phyloP scores from a whole-genome alignment of 768 basidiomycete species.

The Russula emetica region DNA sequence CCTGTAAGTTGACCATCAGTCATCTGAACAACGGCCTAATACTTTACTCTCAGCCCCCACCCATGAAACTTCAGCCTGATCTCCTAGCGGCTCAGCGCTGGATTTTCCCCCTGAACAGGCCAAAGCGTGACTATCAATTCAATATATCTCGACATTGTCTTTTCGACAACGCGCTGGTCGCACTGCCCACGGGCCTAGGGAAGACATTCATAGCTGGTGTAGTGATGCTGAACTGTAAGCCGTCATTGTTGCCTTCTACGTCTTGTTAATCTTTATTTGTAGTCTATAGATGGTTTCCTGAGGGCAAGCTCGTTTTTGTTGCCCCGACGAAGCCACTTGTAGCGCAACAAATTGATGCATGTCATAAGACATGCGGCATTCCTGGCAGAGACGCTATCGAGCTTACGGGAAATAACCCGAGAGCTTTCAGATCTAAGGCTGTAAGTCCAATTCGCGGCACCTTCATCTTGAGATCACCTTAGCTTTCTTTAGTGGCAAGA shows the following conservation, averaged over 20 bases:
- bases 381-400: conserved; percentile 81
- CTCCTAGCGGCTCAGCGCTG: conserved; percentile 78
- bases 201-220: conserved; percentile 98
- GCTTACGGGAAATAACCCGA: conserved; percentile 72
- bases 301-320: conserved; percentile 89
- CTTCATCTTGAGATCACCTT: neutral
- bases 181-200: conserved; percentile 91
- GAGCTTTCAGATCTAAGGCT: conserved; percentile 49
- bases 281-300: conserved; percentile 92
- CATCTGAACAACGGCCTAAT: neutral
- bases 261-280: conserved; percentile 16
- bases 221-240: conserved; percentile 89
- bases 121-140: conserved; percentile 89
- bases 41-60: conserved; percentile 46
- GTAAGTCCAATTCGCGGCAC: conserved; percentile 40
- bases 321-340: conserved; percentile 97
- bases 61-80: conserved; percentile 77
- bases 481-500: conserved; percentile 56
- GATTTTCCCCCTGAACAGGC: conserved; percentile 86
- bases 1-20: conserved; percentile 8
- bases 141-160: conserved; percentile 85
- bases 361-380: conserved; percentile 90
- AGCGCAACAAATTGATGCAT: conserved; percentile 90
- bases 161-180: conserved; percentile 90
- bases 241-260: neutral